A percentile compares a stretch with the other conserved stretches of the same genome.
Conservation (phyloP, 2,329 filamentous ascomycete genomes). For the Verticillium longisporum region DNA sequence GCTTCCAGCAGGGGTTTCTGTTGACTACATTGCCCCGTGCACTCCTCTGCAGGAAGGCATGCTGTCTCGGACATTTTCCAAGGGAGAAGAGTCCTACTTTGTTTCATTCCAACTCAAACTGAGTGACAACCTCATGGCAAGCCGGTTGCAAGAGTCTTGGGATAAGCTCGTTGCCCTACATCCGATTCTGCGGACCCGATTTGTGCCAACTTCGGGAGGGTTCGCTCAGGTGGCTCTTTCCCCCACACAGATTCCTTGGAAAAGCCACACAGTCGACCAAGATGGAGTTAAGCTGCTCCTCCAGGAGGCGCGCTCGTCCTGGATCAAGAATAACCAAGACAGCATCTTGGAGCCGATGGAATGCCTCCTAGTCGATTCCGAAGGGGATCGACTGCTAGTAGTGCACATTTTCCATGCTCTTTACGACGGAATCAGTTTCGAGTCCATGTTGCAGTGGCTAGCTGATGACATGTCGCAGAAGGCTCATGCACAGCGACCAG, state of each 20-base stretch:
- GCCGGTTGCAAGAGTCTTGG: constrained; percentile 52
- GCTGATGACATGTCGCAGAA: constrained; percentile 38
- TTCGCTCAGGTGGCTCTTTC: constrained; percentile 66
- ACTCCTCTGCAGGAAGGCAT: constrained; percentile 84
- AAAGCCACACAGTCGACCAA: constrained; percentile 19
- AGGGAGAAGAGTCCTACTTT: constrained; percentile 62
- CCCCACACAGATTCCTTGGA: constrained; percentile 34
- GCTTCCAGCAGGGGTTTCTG: constrained; percentile 24
- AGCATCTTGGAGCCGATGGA: constrained; percentile 46
- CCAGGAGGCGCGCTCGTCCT: constrained; percentile 31
- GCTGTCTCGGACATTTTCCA: constrained; percentile 58
- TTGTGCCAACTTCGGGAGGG: constrained; percentile 67
- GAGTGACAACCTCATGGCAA: constrained; percentile 30
- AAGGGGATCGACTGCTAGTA: constrained; percentile 33
- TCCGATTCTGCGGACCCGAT: constrained; percentile 65
- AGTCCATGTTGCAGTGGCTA: constrained; percentile 57
- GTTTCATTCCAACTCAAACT: constrained; percentile 64
- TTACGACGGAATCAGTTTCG: constrained; percentile 79
- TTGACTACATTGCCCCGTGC: constrained; percentile 75
- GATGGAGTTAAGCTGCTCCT: constrained; percentile 25
- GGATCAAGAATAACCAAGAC: constrained; percentile 46
- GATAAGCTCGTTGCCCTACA: constrained; percentile 38
- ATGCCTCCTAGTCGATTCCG: constrained; percentile 30
- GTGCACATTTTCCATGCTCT: constrained; percentile 78
- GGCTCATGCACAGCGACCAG: constrained; percentile 29